phyloP scores from a whole-genome alignment of 306 rosid species.

The Crataegus laevigata region DNA sequence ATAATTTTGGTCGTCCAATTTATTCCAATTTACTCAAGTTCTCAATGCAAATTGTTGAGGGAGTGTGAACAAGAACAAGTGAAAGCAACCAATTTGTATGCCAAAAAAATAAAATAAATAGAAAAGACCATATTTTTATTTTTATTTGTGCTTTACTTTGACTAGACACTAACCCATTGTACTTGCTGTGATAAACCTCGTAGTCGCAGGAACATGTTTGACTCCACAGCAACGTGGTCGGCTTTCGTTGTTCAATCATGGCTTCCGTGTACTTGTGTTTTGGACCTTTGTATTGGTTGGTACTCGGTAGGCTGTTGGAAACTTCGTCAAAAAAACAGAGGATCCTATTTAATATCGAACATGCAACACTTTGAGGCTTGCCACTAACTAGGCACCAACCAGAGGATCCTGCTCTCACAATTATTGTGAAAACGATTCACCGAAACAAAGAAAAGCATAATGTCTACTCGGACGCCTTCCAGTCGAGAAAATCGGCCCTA shows the following conservation, averaged over 20 bases:
- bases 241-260: neutral
- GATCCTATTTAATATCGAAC: neutral
- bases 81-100: neutral
- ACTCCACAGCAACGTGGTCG: neutral
- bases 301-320: neutral
- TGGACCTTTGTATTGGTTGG: neutral
- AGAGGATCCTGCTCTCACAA: no score
- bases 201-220: neutral
- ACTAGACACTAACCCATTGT: neutral
- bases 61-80: no score
- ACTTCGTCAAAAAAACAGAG: neutral
- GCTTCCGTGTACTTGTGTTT: neutral
- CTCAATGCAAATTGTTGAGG: no score
- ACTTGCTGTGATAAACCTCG: neutral
- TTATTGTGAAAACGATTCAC: no score
- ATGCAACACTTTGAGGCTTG: no score
- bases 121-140: neutral
- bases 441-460: no score
- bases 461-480: no score
- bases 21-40: no score
- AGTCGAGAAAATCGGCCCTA: no score
- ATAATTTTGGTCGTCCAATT: no score
- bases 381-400: no score
- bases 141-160: neutral
- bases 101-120: no score